A percentile compares a stretch with the other conserved stretches of the same genome.
phyloP scores from a whole-genome alignment of 164 flowering plant genomes.

The Magnolia kwangsiensis region DNA sequence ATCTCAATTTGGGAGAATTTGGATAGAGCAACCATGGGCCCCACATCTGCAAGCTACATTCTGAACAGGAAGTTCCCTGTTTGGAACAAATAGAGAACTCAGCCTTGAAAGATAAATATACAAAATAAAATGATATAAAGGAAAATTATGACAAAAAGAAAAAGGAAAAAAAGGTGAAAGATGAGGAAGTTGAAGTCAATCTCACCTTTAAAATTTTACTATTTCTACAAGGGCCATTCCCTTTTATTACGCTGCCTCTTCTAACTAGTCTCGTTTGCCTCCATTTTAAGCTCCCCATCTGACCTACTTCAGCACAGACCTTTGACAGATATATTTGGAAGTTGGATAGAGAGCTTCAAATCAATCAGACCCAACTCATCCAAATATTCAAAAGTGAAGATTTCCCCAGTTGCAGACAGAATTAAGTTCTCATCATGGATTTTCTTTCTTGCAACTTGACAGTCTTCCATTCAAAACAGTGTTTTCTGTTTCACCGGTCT shows the following conservation, averaged over 20 bases:
- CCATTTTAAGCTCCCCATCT: background rate
- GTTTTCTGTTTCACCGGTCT: slow-evolving; percentile 14
- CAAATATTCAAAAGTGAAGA: background rate
- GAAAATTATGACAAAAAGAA: too few relatives aligned
- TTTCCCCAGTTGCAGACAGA: background rate
- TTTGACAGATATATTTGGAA: background rate
- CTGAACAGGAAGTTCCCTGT: too few relatives aligned
- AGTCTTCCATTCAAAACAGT: background rate
- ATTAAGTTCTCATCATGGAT: background rate
- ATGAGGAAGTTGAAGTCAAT: background rate
- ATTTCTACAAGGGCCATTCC: background rate
- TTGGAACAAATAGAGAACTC: too few relatives aligned
- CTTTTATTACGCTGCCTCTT: background rate
- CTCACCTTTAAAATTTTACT: background rate
- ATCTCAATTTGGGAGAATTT: too few relatives aligned
- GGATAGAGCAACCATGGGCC: too few relatives aligned
- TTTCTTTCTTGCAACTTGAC: background rate
- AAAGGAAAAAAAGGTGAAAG: background rate
- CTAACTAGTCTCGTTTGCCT: background rate
- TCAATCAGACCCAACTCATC: background rate
- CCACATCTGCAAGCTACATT: too few relatives aligned
- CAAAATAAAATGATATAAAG: background rate
- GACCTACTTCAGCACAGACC: background rate
- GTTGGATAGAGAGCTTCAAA: background rate
- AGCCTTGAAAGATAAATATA: background rate